Evolutionary conservation across 345 rosid species (phyloP), one percentile per base, ranked within the genome.

Genomic region (Acer negundo): DNA sequence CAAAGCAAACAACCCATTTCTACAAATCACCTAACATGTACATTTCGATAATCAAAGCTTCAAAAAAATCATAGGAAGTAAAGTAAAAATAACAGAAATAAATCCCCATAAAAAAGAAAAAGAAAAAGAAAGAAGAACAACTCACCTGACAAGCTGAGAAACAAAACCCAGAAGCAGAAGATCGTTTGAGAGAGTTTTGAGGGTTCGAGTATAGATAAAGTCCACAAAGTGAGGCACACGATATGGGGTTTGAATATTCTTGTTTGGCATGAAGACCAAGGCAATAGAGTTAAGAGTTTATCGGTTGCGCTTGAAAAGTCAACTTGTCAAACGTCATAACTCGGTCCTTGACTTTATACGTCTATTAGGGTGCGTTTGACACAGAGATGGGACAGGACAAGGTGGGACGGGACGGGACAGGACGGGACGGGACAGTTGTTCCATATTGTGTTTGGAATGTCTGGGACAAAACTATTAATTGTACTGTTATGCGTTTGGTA

Each of bases 151-250:
- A 51, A 44, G 67, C 28, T 35, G 26, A 35, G 44, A 35, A 6
- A 66, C 49, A 13, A 42, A 55, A 40, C 53, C 49, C 20, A 58
- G 38, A 70, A 46, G 61, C 55, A 53, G 28, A 19, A 12, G 56
- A 15, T 59, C 42, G 13, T 6, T 13, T 9, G 20, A 19, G 38
- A 15, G 24, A 10, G 19, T 16, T 59, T 22, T 2, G 5, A 35
- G 61, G 22, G 13, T 49, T 26, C 12, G 8, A 26, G 24, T 70
- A 23, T 7, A 13, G 62, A 7, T 35, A 77, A 67, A 82, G 84
- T 82, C 85, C 42, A 79, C 10, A 75, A 62, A 65, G 44, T 62
- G 13, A 46, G 61, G 61, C 62, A 56, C 46, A 67, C 28, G 62
- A 58, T 56, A 56, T 7, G 69, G 46, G 9, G 19, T 72, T 59